Evolutionary conservation across 768 basidiomycete genomes (phyloP), one percentile per base, ranked within the genome.

Genomic region (Termitomyces sp.): DNA sequence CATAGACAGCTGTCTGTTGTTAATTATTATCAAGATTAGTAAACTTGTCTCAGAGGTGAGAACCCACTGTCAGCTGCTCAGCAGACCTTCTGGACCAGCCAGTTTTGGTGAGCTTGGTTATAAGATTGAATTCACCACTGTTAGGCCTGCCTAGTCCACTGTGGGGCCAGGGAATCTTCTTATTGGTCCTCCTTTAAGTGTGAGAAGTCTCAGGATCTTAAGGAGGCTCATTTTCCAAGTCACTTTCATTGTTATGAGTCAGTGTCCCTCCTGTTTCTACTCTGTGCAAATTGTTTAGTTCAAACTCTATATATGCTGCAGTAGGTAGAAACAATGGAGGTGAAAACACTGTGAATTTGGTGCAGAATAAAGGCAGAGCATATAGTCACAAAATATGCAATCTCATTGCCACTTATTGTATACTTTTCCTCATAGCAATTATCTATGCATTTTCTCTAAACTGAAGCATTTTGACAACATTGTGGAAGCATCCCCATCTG

Each of bases 71-170:
- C n/a, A 59, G 19, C 23, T 33, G 37, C 1, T 59, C 41, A 30
- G 59, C 41, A 15, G 35, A 44, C 19, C 54, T 31, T 28, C 50
- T 56, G 4, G 58, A 49, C 61, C 55, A 62, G 15, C 46, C 40
- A 23, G 50, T 44, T 11, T 43, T 47, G 15, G 31, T 31, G 1
- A 59, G 46, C 14, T 38, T 48, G 5, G 17, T 40, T 35, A 35
- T 42, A 14, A 60, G 10, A 12, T 15, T 53, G 48, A 40, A 60
- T 23, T 52, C 9, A 23, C 23, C 23, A 23, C 23, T 23, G 23
- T 23, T 23, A 23, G 23, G 23, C 23, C 58, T 59, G 1, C 48
- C 54, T 43, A 54, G 54, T 41, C 11, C 2, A 11, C 9, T 11
- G 11, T 33, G 9, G 33, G 1, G 33, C 11, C 9, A 10, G 33